These are phyloP conservation scores for Cordia subcordata DNA, from an alignment of 257 asterid genomes.

Conservation along the genomic window DNA sequence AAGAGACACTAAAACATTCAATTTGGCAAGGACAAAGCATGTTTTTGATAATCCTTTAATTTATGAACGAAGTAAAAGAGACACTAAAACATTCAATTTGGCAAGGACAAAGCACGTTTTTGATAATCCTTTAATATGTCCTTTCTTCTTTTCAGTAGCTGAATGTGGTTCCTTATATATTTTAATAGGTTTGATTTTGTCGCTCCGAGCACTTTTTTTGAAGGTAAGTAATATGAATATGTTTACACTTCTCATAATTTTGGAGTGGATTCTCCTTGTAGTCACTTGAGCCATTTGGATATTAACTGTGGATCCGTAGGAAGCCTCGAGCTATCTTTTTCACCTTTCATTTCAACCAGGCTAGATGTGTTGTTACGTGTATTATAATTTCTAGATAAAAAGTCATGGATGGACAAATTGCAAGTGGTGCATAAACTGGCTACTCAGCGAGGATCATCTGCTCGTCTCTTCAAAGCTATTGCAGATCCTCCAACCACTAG, in stretches of 20 bases:
- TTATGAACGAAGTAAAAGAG: neutral
- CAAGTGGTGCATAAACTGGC: conserved; percentile 70
- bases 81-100: neutral
- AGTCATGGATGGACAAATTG: conserved; percentile 94
- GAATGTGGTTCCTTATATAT: neutral
- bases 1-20: neutral
- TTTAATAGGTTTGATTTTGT: conserved; percentile 78
- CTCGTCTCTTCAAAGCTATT: conserved; percentile 83
- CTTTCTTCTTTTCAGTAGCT: neutral
- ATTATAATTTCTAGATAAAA: conserved; percentile 48
- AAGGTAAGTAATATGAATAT: conserved; percentile 34
- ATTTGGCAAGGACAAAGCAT: neutral
- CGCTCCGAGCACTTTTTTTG: conserved; percentile 81
- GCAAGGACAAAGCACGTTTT: neutral
- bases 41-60: neutral
- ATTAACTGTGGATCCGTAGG: too few relatives aligned
- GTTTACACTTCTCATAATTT: neutral
- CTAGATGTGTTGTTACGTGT: neutral
- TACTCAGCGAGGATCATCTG: conserved; percentile 45
- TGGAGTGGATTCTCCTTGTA: conserved; percentile 1
- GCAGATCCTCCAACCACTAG: conserved; percentile 99
- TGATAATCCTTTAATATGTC: neutral
- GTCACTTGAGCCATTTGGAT: neutral
- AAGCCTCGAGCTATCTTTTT: too few relatives aligned
- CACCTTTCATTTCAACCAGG: too few relatives aligned